Conservation (phyloP, 164 flowering plant genomes). For the Litsea cubeba region DNA sequence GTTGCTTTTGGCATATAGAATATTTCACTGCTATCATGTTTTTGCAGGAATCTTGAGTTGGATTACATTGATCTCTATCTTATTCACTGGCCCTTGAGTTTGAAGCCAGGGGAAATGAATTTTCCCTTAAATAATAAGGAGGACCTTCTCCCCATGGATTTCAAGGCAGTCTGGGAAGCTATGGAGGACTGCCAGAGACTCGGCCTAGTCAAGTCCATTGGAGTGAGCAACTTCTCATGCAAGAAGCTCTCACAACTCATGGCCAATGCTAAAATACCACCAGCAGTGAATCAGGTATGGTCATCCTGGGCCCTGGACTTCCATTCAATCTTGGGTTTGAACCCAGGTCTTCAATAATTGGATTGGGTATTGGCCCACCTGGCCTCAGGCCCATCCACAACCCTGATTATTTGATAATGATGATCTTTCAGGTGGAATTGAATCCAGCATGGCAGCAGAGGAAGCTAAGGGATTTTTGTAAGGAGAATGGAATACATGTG, state of each 20-base stretch:
- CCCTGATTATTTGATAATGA: background rate
- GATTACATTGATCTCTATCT: slow-evolving; percentile 18
- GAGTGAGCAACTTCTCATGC: slow-evolving; percentile 19
- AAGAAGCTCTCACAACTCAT: slow-evolving; percentile 16
- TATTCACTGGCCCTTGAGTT: slow-evolving; percentile 14
- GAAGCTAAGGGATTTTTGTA: slow-evolving; percentile 23
- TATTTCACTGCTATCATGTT: too few species aligned
- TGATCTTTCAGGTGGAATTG: slow-evolving; percentile 21
- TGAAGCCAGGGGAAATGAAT: background rate
- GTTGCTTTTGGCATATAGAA: too few species aligned
- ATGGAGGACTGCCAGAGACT: slow-evolving; percentile 19
- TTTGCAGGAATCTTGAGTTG: slow-evolving; percentile 10
- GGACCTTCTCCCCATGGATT: slow-evolving; percentile 11
- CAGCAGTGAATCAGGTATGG: slow-evolving; percentile 16
- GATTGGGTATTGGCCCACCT: too few species aligned
- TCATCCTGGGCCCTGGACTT: background rate
- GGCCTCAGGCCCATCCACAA: too few species aligned
- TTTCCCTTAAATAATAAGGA: background rate
- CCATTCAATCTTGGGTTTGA: too few species aligned
- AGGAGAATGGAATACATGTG: slow-evolving; percentile 19
- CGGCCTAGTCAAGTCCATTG: slow-evolving; percentile 19
- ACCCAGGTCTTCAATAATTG: too few species aligned
- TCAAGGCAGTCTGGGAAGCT: slow-evolving; percentile 11
- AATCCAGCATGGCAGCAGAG: slow-evolving; percentile 28
- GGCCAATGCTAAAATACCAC: slow-evolving; percentile 11